Evolutionary conservation across 495 filamentous ascomycete genomes (phyloP), one percentile per base, ranked within the genome.

Genomic region (Aspergillus kassunensis): DNA sequence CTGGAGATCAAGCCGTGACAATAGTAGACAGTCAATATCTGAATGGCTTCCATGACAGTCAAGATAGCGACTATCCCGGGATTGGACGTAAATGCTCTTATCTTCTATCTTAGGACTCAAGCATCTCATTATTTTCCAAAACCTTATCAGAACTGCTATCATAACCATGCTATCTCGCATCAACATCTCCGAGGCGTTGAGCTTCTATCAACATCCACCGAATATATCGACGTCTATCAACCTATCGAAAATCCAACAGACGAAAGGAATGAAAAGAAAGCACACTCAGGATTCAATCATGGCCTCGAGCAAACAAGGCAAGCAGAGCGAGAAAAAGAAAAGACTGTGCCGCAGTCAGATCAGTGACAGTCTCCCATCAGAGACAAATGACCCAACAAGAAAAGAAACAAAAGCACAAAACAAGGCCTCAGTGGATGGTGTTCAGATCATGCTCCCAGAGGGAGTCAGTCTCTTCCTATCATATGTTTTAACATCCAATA

Each of bases 381-480:
- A 27, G 9, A 9, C 24, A 4, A 27, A 27, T 27, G 9, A 27
- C 24, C 9, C 24, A 33, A 33, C 6, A 33, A 33, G 10, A 33
- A 4, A 33, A 33, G 13, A 10, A 33, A 11, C 30, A 10, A 4
- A 33, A 5, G 27, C 27, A 6, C 27, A 29, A 29, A 50, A 51
- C 52, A 53, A 60, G 70, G 70, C 61, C 61, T 73, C 70, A 73
- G 70, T 61, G 64, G 62, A 73, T 73, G 73, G 71, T 71, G 21
- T 56, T 60, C 45, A 81, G 76, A 80, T 81, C 79, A 81, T 65
- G 37, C 62, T 67, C 76, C 68, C 66, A 44, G 39, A 51, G 53
- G 65, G 65, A 68, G 67, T 82, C 79, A 82, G 75, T 71, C 79
- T 82, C 79, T 82, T 82, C 79, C 78, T 82, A 81, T 82, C 73